These are phyloP conservation scores for Coniochaeta sp. DNA, from an alignment of 2,329 filamentous ascomycete species.

Conservation along the genomic window DNA sequence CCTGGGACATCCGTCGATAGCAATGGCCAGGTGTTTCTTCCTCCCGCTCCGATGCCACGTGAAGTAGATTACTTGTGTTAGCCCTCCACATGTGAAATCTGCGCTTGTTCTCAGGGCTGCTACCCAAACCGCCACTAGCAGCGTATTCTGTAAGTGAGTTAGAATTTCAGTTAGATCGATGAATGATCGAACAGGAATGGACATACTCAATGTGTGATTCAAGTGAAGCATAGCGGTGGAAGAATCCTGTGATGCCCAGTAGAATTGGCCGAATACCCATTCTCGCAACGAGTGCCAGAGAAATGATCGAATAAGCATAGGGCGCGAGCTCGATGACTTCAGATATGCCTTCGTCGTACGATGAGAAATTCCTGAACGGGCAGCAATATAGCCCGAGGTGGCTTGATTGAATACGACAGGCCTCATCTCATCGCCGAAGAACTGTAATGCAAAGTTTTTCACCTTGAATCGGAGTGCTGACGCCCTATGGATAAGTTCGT, in stretches of 20 bases:
- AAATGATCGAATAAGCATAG: not conserved
- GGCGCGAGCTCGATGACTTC: not conserved
- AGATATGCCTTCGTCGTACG: not conserved
- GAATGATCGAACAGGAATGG: not conserved
- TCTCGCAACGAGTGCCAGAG: not conserved
- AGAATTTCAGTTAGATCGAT: not conserved
- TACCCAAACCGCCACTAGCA: not conserved
- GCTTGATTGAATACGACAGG: not conserved
- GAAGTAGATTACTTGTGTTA: not conserved
- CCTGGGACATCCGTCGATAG: not conserved
- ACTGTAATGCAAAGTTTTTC: not conserved
- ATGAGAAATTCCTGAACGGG: not conserved
- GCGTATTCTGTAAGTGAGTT: not conserved
- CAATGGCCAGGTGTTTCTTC: not conserved
- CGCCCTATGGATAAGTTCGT: not conserved
- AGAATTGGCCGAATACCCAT: no score
- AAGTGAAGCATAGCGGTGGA: no score
- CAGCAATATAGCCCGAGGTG: not conserved
- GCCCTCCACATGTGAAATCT: not conserved
- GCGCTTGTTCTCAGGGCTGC: not conserved
- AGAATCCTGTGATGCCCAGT: no score
- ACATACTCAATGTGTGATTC: no score
- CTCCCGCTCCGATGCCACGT: not conserved
- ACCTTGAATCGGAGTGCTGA: not conserved
- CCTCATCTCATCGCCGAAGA: not conserved